These are phyloP conservation scores for Chlamydomonas reinhardtii DNA, from an alignment of 163 green algal genomes.

Conservation along the genomic window DNA sequence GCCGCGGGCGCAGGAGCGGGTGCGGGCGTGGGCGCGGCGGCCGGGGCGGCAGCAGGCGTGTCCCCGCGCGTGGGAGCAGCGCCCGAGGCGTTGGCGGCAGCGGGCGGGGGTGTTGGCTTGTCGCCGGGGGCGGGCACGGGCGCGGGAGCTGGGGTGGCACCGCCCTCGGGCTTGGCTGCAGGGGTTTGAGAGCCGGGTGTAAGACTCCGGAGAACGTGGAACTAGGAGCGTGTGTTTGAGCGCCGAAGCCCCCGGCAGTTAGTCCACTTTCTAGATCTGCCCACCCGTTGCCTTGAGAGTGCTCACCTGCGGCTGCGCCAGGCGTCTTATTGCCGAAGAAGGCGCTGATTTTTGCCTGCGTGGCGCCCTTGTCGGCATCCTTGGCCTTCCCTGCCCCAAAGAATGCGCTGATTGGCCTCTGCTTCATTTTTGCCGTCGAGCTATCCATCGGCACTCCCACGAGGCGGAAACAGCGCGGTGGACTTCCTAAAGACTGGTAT, in stretches of 20 bases:
- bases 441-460: constrained; percentile 7
- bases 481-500: too few species aligned
- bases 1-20: not conserved
- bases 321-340: constrained; percentile 3
- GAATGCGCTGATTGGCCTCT: constrained; percentile 34
- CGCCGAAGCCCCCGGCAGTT: too few species aligned
- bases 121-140: too few species aligned
- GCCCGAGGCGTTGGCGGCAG: not conserved
- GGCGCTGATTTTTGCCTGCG: constrained; percentile 31
- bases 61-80: not conserved
- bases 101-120: not conserved
- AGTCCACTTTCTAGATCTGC: too few species aligned
- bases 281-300: too few species aligned
- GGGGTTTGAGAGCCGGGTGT: not conserved
- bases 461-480: too few species aligned
- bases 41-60: not conserved
- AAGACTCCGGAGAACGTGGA: too few species aligned
- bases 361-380: not conserved
- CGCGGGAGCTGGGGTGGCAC: too few species aligned
- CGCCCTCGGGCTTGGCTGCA: too few species aligned
- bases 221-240: too few species aligned
- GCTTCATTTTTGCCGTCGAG: constrained; percentile 37
- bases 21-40: not conserved
- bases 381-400: constrained; percentile 15
- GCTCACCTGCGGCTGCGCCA: not conserved